phyloP scores from a whole-genome alignment of 257 asterid genomes.

The Solanum piurae region DNA sequence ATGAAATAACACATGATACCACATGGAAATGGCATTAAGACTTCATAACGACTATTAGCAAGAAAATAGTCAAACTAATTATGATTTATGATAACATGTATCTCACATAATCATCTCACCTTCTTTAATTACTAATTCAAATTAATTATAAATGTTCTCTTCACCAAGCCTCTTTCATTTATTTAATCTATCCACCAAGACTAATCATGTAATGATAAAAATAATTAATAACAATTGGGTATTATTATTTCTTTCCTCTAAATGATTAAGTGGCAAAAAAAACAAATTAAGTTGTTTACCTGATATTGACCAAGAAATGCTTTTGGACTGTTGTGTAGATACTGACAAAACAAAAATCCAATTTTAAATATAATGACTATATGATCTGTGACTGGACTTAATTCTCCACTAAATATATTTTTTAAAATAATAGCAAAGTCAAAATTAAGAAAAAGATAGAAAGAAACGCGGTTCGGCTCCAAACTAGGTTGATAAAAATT shows the following conservation, averaged over 20 bases:
- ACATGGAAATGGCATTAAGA: constrained; percentile 45
- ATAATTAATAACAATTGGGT: neutral
- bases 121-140: neutral
- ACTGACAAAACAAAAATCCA: neutral
- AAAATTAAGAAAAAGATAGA: neutral
- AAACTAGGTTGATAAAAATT: neutral
- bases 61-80: constrained; percentile 30
- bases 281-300: neutral
- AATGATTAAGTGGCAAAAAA: neutral
- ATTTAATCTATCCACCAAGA: neutral
- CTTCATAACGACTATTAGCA: constrained; percentile 7
- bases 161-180: constrained; percentile 29
- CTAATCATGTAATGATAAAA: constrained; percentile 26
- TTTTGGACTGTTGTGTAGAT: constrained; percentile 25
- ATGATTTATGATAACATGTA: neutral
- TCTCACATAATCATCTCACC: neutral
- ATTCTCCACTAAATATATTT: neutral
- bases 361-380: neutral
- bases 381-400: neutral
- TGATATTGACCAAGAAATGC: constrained; percentile 31
- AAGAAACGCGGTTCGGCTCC: neutral
- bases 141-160: constrained; percentile 4
- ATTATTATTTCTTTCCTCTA: neutral
- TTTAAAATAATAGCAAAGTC: neutral
- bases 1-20: constrained; percentile 50